phyloP scores from a whole-genome alignment of 257 asterid species.

The Gentiana macrophylla region DNA sequence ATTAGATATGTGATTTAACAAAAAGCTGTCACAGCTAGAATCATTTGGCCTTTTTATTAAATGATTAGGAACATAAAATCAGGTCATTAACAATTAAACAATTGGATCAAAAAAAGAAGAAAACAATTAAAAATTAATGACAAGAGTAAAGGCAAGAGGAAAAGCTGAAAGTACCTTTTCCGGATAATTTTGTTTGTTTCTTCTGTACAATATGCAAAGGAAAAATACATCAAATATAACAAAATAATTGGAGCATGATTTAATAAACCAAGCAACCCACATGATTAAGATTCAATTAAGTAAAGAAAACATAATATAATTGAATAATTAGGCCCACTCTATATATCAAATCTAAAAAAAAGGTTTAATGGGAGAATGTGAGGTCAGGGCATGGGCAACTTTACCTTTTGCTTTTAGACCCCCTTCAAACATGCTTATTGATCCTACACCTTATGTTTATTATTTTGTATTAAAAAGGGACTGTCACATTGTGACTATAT shows the following conservation, averaged over 20 bases:
- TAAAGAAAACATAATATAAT: constrained; percentile 11
- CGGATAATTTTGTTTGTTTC: constrained; percentile 9
- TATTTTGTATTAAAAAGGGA: constrained; percentile 12
- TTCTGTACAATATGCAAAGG: too few relatives aligned
- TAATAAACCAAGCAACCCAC: constrained; percentile 1
- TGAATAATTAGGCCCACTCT: constrained; percentile 29
- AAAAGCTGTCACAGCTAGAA: too few relatives aligned
- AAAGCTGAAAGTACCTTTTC: background rate
- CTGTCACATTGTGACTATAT: constrained; percentile 2
- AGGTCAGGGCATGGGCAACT: constrained; percentile 69
- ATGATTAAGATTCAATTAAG: constrained; percentile 2
- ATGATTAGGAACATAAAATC: too few relatives aligned
- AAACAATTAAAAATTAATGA: too few relatives aligned
- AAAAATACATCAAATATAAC: background rate
- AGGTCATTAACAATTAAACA: too few relatives aligned
- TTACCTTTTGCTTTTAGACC: constrained; percentile 22
- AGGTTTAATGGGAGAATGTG: constrained; percentile 45
- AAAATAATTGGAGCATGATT: too few relatives aligned
- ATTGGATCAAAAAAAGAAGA: too few relatives aligned
- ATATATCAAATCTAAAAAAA: constrained; percentile 38
- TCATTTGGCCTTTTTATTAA: too few relatives aligned
- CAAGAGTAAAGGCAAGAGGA: background rate
- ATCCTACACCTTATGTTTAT: constrained; percentile 23
- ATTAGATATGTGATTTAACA: too few relatives aligned
- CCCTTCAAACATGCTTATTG: constrained; percentile 28